Base-by-base conservation (phyloP, 371 early-diverging fungal genomes). In the Mortierella sp. region DNA sequence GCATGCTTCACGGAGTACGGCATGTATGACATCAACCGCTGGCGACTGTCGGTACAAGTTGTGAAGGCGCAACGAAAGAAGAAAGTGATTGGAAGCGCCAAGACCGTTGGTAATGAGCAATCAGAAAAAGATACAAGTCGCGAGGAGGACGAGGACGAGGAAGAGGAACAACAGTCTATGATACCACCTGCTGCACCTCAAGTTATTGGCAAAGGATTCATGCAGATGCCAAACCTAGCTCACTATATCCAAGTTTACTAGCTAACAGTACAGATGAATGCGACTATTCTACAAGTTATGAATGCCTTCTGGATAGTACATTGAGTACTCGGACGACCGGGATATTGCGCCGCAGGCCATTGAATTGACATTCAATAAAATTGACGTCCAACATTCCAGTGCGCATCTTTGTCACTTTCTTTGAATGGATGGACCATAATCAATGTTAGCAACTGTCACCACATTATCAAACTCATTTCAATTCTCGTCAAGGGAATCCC, bases 21-120 rank as follows among this genome's bases (percentile, higher is more conserved):
- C 9, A 83, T 90, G 0, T 92, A 89, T 65, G 89, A 93, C 65
- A 74, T 93, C 39, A 91, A 90, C 72, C 81, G 89, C 19, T 93
- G 94, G 94, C 81, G 84, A 8, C 51, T 88, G 22, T 82, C 85
- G 13, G 82, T 86, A 14, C 71, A 83, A 39, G 76, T 76, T 5
- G 77, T 68, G 31, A 76, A 68, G 50, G 63, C 76, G 13, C 68
- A 43, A 24, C 54, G 54, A 22, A 67, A 63, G 55, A 60, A 51
- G 43, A 72, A 49, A 6, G 27, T 9, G 14, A 56, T 8, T 13
- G 48, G 27, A 24, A 41, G 22, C 12, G 27, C 34, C 16, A 47
- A 6, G 59, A 16, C 12, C n/a, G n/a, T n/a, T n/a, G n/a, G n/a
- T n/a, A n/a, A n/a, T n/a, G n/a, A n/a, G n/a, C n/a, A n/a, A n/a